phyloP scores from a whole-genome alignment of 1,284 basidiomycete genomes.

The Leccinum ponderosum region DNA sequence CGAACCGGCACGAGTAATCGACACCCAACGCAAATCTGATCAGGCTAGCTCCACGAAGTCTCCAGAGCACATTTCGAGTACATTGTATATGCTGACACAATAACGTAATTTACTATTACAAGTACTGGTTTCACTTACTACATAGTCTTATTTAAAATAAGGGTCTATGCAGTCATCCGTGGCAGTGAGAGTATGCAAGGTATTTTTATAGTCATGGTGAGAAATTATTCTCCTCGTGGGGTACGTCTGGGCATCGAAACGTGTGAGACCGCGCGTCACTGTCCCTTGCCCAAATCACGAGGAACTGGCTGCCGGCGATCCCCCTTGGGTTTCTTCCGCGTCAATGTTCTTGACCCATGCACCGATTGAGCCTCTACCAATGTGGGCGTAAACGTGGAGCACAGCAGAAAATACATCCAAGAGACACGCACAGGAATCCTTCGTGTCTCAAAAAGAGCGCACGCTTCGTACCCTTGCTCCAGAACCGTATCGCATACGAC shows the following conservation, averaged over 20 bases:
- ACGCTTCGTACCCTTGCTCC: conserved; percentile 97
- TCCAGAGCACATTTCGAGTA: neutral
- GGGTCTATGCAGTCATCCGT: conserved; percentile 10
- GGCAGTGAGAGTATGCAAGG: conserved; percentile 21
- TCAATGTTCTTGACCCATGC: conserved; percentile 96
- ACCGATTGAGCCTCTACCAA: conserved; percentile 78
- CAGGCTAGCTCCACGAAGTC: neutral
- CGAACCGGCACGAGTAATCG: neutral
- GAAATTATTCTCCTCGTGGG: conserved; percentile 26
- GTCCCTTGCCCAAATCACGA: conserved; percentile 10
- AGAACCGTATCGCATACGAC: conserved; percentile 99
- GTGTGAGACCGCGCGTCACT: conserved; percentile 5
- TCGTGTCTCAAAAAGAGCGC: conserved; percentile 98
- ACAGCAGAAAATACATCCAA: conserved; percentile 3
- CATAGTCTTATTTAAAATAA: conserved; percentile 9
- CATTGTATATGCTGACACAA: conserved; percentile 2
- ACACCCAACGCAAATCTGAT: conserved; percentile 5
- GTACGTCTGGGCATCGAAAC: conserved; percentile 9
- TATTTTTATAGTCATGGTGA: conserved; percentile 27
- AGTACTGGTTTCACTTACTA: conserved; percentile 3
- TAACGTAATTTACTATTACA: conserved; percentile 27
- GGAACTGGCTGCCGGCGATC: neutral
- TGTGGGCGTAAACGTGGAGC: conserved; percentile 6
- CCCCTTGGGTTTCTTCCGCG: conserved; percentile 34
- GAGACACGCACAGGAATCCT: conserved; percentile 85